phyloP scores from a whole-genome alignment of 495 filamentous ascomycete species.

The Amniculicola lignicola region DNA sequence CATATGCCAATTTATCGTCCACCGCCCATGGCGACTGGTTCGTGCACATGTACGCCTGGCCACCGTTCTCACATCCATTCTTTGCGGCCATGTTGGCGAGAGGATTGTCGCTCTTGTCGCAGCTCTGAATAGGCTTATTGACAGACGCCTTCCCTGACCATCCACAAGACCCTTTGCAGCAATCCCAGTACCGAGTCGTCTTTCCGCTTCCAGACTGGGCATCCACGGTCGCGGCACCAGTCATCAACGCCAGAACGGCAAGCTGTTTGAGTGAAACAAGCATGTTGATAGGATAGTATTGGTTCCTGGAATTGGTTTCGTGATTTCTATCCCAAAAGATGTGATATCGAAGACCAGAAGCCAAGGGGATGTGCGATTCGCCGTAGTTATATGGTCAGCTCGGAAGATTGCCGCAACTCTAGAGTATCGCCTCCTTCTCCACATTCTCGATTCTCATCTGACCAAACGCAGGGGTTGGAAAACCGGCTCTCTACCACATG shows the following conservation, averaged over 20 bases:
- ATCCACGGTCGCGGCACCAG: conserved; percentile 31
- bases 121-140: conserved; percentile 53
- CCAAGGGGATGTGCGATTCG: too few relatives aligned
- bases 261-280: conserved; percentile 20
- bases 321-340: background rate
- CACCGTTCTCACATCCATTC: conserved; percentile 53
- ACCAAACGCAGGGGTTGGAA: background rate
- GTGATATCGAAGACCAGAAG: background rate
- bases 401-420: background rate
- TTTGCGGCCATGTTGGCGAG: conserved; percentile 38
- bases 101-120: conserved; percentile 55
- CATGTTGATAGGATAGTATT: conserved; percentile 23
- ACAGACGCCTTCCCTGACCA: conserved; percentile 57
- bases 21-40: conserved; percentile 63
- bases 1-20: conserved; percentile 55
- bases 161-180: conserved; percentile 65
- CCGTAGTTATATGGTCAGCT: too few relatives aligned
- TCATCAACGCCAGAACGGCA: conserved; percentile 18
- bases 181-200: conserved; percentile 69
- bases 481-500: conserved; percentile 3
- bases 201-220: conserved; percentile 41
- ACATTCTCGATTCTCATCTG: conserved; percentile 11
- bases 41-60: conserved; percentile 60
- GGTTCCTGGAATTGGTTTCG: too few relatives aligned
- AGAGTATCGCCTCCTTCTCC: background rate